phyloP scores from a whole-genome alignment of 805 yeast genomes.

The Isabelozyma pseudorhagii region DNA sequence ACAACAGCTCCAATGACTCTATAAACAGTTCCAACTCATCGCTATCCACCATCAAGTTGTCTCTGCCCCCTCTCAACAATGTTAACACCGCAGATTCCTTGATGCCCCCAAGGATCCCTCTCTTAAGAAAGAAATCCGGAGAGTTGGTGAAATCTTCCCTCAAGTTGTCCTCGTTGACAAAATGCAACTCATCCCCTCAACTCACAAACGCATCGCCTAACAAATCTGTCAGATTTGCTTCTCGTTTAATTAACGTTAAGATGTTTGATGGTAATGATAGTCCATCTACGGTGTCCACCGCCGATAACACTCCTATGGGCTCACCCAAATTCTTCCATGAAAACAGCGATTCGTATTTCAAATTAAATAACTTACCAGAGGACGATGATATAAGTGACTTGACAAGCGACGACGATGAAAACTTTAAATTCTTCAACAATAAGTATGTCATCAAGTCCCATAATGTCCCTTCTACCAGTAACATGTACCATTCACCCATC shows the following conservation, averaged over 20 bases:
- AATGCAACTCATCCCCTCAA: constrained; percentile 25
- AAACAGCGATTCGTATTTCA: constrained; percentile 22
- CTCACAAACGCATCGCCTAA: constrained; percentile 6
- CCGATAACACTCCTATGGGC: constrained; percentile 49
- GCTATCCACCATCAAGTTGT: constrained; percentile 8
- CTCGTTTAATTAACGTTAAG: constrained; percentile 58
- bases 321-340: constrained; percentile 20
- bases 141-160: constrained; percentile 78
- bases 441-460: constrained; percentile 10
- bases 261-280: constrained; percentile 59
- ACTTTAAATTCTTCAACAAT: constrained; percentile 4
- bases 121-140: constrained; percentile 81
- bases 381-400: constrained; percentile 15
- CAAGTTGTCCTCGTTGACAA: constrained; percentile 38
- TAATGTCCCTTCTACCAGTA: constrained; percentile 9
- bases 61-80: neutral
- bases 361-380: constrained; percentile 17
- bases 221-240: constrained; percentile 65
- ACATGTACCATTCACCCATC: constrained; percentile 16
- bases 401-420: constrained; percentile 20
- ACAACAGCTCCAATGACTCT: constrained; percentile 2
- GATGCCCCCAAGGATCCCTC: constrained; percentile 7
- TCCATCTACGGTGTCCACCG: constrained; percentile 58
- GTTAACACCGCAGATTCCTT: constrained; percentile 3
- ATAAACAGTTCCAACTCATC: constrained; percentile 10